A percentile compares a stretch with the other conserved stretches of the same genome.
Conservation (phyloP, 1,284 basidiomycete species). For the Ustilago trichophora region DNA sequence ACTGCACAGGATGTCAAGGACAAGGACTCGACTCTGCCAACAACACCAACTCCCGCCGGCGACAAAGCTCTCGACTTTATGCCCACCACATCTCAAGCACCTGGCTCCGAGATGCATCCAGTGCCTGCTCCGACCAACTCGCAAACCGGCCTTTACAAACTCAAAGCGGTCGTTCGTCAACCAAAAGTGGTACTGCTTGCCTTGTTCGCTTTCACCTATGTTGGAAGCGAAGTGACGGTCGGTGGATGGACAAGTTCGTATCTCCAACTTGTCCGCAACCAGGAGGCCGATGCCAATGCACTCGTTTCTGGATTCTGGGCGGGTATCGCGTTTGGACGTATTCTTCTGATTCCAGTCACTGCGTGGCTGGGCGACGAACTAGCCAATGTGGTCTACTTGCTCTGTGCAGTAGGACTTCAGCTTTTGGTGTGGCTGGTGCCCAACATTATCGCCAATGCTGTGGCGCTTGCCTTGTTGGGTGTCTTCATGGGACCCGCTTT, state of each 20-base stretch:
- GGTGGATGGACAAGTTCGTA: slow-evolving; percentile 49
- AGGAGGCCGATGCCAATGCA: slow-evolving; percentile 21
- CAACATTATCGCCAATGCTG: slow-evolving; percentile 45
- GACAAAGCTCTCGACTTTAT: slow-evolving; percentile 11
- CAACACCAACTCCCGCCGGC: not conserved
- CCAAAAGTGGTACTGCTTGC: slow-evolving; percentile 26
- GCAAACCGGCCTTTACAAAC: slow-evolving; percentile 23
- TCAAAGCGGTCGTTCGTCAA: slow-evolving; percentile 22
- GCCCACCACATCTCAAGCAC: slow-evolving; percentile 2
- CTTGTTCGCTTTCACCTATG: slow-evolving; percentile 44
- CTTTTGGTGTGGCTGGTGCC: slow-evolving; percentile 51
- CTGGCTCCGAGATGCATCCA: slow-evolving; percentile 12
- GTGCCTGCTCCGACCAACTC: slow-evolving; percentile 1
- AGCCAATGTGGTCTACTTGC: slow-evolving; percentile 42
- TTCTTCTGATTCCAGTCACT: slow-evolving; percentile 49
- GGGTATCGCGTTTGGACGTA: slow-evolving; percentile 46
- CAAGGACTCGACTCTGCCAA: not conserved
- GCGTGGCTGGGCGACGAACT: slow-evolving; percentile 43
- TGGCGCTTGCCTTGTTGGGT: slow-evolving; percentile 44
- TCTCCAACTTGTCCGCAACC: slow-evolving; percentile 35
- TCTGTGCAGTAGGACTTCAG: slow-evolving; percentile 39
- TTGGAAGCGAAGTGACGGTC: slow-evolving; percentile 53
- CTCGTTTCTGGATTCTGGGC: slow-evolving; percentile 56
- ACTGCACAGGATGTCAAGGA: not conserved
- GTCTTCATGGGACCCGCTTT: slow-evolving; percentile 50